A percentile compares a stretch with the other conserved stretches of the same genome.
Conservation (phyloP, 495 filamentous ascomycete genomes). For the Durotheca rogersii region DNA sequence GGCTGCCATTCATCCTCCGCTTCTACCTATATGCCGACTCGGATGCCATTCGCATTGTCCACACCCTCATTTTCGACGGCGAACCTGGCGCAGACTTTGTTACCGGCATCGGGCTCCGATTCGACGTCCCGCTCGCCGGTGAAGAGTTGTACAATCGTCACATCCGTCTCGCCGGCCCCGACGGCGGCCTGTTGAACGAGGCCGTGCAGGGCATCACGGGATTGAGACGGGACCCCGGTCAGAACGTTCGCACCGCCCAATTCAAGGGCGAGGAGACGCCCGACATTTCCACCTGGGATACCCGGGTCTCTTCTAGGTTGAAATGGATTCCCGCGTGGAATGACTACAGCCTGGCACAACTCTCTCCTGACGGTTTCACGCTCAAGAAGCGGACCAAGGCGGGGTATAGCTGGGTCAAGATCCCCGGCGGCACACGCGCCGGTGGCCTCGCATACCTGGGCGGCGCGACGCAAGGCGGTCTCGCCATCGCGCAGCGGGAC, state of each 20-base stretch:
- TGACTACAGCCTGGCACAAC: conserved; percentile 48
- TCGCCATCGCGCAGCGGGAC: conserved; percentile 49
- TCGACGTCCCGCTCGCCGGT: conserved; percentile 41
- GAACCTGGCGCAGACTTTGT: conserved; percentile 40
- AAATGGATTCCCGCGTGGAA: conserved; percentile 52
- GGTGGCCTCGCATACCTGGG: conserved; percentile 52
- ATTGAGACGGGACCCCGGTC: conserved; percentile 42
- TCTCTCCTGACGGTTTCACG: conserved; percentile 53
- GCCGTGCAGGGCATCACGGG: conserved; percentile 48
- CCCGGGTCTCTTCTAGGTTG: conserved; percentile 37
- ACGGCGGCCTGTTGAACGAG: conserved; percentile 43
- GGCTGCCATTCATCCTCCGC: conserved; percentile 44
- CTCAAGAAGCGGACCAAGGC: conserved; percentile 52
- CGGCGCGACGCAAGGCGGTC: conserved; percentile 45
- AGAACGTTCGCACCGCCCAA: conserved; percentile 38
- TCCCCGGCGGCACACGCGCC: conserved; percentile 47
- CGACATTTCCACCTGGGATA: conserved; percentile 39
- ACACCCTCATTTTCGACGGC: conserved; percentile 44
- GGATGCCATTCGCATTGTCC: conserved; percentile 39
- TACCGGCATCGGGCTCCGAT: conserved; percentile 41
- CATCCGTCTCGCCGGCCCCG: conserved; percentile 40
- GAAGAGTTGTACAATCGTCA: conserved; percentile 46
- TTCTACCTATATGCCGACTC: conserved; percentile 50
- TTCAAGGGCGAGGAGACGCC: conserved; percentile 37
- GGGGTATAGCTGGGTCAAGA: conserved; percentile 52